Evolutionary conservation across 2,329 filamentous ascomycete species (phyloP).

Genomic region (Botrytis hyacinthi): DNA sequence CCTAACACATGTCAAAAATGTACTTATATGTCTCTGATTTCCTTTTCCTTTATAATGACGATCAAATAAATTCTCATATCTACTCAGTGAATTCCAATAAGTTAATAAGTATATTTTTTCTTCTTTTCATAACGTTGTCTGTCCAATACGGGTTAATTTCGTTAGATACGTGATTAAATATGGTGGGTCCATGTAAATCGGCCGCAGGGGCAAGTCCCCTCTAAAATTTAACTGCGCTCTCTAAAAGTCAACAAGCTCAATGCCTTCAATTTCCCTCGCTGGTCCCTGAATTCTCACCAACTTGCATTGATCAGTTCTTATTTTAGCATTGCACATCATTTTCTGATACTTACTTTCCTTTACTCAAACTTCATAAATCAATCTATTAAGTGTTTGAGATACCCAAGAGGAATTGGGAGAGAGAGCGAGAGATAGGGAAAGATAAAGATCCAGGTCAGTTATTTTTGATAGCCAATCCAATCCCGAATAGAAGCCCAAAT

Average conservation of each 20-base stretch:
- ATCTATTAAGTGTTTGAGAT: constrained; percentile 10
- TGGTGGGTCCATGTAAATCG: constrained; percentile 14
- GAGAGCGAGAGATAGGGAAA: constrained; percentile 1
- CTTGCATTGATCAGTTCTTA: constrained; percentile 16
- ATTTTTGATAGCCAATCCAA: constrained; percentile 10
- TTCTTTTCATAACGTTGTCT: background rate
- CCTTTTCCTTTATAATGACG: background rate
- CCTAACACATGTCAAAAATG: background rate
- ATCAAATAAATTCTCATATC: background rate
- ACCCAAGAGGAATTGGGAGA: background rate
- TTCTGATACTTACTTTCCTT: constrained; percentile 13
- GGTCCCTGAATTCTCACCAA: background rate
- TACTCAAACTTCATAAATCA: constrained; percentile 4
- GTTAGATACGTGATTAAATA: background rate
- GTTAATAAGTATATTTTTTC: background rate
- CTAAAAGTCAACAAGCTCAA: constrained; percentile 18
- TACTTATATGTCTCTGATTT: background rate
- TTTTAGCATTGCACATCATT: constrained; percentile 15
- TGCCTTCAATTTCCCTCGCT: constrained; percentile 11
- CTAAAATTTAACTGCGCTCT: constrained; percentile 19
- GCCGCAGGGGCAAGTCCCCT: constrained; percentile 22
- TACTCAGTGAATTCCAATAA: background rate
- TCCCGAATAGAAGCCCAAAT: constrained; percentile 5
- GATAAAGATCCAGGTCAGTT: constrained; percentile 8
- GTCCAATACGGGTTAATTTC: constrained; percentile 18